These are phyloP conservation scores for Atalantia buxifolia DNA, from an alignment of 345 rosid genomes.

Conservation along the genomic window DNA sequence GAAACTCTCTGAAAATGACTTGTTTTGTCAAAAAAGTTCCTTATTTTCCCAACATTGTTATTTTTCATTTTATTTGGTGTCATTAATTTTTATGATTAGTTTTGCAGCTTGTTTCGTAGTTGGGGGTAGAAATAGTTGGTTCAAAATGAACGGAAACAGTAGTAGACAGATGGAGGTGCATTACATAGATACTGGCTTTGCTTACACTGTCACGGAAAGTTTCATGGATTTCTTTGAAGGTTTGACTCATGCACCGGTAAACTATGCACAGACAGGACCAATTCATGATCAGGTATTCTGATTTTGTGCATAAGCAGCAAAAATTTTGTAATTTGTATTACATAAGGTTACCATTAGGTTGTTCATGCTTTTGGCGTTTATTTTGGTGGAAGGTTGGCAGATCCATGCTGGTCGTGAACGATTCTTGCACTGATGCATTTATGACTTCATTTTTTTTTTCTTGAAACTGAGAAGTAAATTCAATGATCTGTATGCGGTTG, in stretches of 20 bases:
- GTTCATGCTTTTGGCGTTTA: constrained; percentile 18
- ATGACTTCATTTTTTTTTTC: neutral
- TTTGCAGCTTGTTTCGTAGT: constrained; percentile 25
- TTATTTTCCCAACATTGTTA: neutral
- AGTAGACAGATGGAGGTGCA: constrained; percentile 54
- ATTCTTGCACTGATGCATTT: constrained; percentile 1
- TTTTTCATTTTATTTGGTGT: neutral
- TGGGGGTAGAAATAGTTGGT: neutral
- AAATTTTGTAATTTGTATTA: neutral
- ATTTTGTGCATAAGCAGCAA: neutral
- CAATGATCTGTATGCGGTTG: neutral
- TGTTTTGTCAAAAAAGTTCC: neutral
- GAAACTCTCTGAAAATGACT: no score
- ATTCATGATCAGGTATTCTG: constrained; percentile 48
- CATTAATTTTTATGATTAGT: constrained; percentile 3
- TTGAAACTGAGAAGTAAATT: neutral
- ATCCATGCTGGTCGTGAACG: constrained; percentile 9
- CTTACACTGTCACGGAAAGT: constrained; percentile 52
- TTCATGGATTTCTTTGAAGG: constrained; percentile 66
- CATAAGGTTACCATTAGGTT: neutral
- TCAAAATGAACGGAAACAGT: constrained; percentile 36
- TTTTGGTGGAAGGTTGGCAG: constrained; percentile 10
- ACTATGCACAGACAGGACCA: constrained; percentile 32
- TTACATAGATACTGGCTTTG: constrained; percentile 49
- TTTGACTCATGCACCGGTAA: constrained; percentile 34